Base-by-base conservation (phyloP, 164 flowering plant species). In the Dillenia turbinata region DNA sequence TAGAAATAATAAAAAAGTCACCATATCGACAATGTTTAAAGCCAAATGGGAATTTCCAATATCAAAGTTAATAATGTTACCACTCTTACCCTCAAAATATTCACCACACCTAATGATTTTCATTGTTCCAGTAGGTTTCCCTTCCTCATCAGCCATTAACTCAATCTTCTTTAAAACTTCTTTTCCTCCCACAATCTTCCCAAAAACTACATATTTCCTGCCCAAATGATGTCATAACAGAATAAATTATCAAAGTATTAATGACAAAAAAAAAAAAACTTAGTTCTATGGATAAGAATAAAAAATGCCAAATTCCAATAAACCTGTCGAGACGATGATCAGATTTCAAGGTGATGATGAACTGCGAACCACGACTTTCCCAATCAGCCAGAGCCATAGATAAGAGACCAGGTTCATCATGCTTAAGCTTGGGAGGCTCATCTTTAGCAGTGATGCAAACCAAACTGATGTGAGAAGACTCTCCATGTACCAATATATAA, bases 311-410 rank as follows among this genome's bases (percentile, higher is more conserved):
- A 48, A 3, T 54, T 48, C 3, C 61, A 48, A 77, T 80, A 43
- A 70, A 84, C 99, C 97, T 90, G 67, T 95, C 97, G 58, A 95
- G 92, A 75, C 82, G 87, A 71, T 72, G 86, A 64, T 85, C 77
- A 52, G 92, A 72, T 74, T 78, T 78, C 70, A 95, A 88, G 56
- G 97, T 88, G 52, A 95, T 78, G 46, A 66, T 76, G 73, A 95
- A 95, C 33, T 89, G 88, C 65, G 99, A 95, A 46, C 97, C 97
- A 59, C 83, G 73, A 43, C 74, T 55, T 64, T 87, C 82, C 9
- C 86, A 88, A 68, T 90, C 94, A 72, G 89, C 84, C 69, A 86
- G 69, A 47, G 96, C 67, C 99, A 95, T 95, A 2, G 99, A 83
- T 11, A 95, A 77, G 57, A 89, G 78, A 66, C 99, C 99, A 66